Evolutionary conservation across 805 yeast species (phyloP).

Genomic region (Saccharomycopsis oosterbeekiorum): DNA sequence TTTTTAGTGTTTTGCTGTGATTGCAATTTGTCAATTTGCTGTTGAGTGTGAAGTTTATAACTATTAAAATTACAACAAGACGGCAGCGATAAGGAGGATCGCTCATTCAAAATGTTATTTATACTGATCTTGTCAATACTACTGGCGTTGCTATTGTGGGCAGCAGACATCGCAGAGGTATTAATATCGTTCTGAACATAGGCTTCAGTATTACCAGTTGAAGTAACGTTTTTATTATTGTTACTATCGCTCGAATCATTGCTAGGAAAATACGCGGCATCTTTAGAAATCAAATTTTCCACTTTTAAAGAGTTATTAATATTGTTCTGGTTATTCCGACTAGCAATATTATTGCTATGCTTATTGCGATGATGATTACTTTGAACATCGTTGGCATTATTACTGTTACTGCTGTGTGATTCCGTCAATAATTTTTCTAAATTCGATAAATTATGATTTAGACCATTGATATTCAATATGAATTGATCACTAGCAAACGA

Average conservation of each 20-base stretch:
- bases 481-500: constrained; percentile 8
- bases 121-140: neutral
- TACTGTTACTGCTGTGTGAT: neutral
- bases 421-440: constrained; percentile 9
- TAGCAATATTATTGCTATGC: too few relatives aligned
- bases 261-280: neutral
- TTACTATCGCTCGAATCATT: neutral
- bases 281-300: neutral
- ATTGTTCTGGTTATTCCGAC: neutral
- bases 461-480: constrained; percentile 6
- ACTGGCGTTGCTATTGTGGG: neutral
- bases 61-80: neutral
- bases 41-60: neutral
- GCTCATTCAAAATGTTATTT: constrained; percentile 3
- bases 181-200: neutral
- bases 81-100: neutral
- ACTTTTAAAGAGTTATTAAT: neutral
- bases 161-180: too few relatives aligned
- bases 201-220: neutral
- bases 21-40: neutral
- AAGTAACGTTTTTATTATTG: neutral
- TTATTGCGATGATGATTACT: neutral
- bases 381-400: neutral
- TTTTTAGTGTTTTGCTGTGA: neutral
- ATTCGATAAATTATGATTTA: constrained; percentile 11